phyloP scores from a whole-genome alignment of 73 alveolate genomes.

The Paramecium biaurelia region DNA sequence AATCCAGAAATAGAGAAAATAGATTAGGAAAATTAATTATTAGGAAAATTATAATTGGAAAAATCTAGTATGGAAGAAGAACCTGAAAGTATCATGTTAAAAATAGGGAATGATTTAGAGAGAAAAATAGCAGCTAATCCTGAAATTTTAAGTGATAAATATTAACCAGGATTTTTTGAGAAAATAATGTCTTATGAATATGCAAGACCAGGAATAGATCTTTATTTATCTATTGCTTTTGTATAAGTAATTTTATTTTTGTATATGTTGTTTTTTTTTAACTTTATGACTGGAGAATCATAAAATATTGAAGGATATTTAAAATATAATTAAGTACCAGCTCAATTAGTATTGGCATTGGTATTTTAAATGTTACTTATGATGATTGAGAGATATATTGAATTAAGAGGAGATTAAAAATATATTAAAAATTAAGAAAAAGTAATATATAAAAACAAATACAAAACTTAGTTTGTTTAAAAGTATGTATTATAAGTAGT shows the following conservation, averaged over 20 bases:
- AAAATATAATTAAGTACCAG: slow-evolving; percentile 35
- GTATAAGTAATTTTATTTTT: slow-evolving; percentile 10
- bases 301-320: background rate
- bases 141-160: background rate
- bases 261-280: slow-evolving; percentile 23
- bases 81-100: background rate
- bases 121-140: background rate
- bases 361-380: background rate
- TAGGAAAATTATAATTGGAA: background rate
- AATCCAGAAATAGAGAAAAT: background rate
- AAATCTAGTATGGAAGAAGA: background rate
- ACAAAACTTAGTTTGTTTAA: slow-evolving; percentile 32
- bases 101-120: slow-evolving; percentile 2
- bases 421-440: background rate
- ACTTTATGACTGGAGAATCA: background rate
- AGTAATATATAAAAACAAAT: background rate
- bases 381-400: background rate
- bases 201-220: slow-evolving; percentile 45
- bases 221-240: background rate
- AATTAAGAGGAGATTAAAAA: background rate
- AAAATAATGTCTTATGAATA: slow-evolving; percentile 8
- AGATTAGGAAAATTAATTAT: background rate
- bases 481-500: background rate
- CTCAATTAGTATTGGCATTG: background rate
- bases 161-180: slow-evolving; percentile 16